Conservation (phyloP, 140 eudicot genomes). For the Cichorium intybus region DNA sequence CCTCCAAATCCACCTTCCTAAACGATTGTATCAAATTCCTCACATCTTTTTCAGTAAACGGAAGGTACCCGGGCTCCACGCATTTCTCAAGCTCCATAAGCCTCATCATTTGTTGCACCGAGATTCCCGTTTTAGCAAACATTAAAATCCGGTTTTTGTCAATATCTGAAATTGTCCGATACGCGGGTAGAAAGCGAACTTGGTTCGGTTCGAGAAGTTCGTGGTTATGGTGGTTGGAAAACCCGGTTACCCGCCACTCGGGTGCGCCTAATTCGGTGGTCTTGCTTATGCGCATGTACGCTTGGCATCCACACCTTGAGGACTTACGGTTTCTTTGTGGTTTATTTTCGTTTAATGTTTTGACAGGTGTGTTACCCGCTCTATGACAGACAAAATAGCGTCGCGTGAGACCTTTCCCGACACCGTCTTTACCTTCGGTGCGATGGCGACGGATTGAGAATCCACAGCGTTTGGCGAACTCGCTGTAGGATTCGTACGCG, state of each 20-base stretch:
- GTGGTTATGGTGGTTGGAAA: conserved; percentile 90
- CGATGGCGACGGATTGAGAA: conserved; percentile 97
- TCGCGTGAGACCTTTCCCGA: conserved; percentile 96
- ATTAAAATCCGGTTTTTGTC: conserved; percentile 89
- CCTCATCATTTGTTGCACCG: conserved; percentile 99
- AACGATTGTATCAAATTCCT: conserved; percentile 93
- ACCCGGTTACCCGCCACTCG: conserved; percentile 97
- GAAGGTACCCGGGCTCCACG: conserved; percentile 91
- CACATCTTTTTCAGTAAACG: conserved; percentile 93
- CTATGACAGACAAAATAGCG: conserved; percentile 98
- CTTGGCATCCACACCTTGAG: conserved; percentile 95
- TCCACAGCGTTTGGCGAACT: conserved; percentile 85
- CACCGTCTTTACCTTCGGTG: conserved; percentile 97
- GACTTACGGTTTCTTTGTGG: conserved; percentile 95
- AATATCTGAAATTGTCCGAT: conserved; percentile 82
- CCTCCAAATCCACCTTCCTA: conserved; percentile 91
- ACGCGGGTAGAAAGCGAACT: conserved; percentile 97
- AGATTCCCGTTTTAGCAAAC: conserved; percentile 99
- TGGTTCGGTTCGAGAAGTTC: conserved; percentile 89
- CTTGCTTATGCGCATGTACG: conserved; percentile 96
- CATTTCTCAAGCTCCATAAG: conserved; percentile 95
- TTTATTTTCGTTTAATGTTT: conserved; percentile 62
- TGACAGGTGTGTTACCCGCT: conserved; percentile 93
- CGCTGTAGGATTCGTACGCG: conserved; percentile 94
- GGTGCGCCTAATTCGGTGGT: conserved; percentile 73